Conservation (phyloP, 495 filamentous ascomycete species). For the Tirmania nivea region DNA sequence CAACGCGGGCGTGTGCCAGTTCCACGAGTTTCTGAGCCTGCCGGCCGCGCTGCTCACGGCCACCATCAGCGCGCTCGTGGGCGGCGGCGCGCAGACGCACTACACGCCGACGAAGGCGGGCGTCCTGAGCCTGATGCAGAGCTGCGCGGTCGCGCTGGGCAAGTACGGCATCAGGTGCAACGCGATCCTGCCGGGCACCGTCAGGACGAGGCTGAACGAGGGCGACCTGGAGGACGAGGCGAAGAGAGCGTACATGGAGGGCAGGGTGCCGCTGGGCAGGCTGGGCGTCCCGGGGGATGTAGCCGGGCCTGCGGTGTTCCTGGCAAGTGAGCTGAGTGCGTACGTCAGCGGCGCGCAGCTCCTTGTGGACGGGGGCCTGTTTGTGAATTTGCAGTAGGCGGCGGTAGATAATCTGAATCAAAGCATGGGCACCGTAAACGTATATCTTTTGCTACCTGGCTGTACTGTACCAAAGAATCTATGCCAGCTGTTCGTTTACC, state of each 20-base stretch:
- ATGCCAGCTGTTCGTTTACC: too few species aligned
- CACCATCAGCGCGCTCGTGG: constrained; percentile 52
- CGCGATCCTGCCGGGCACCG: constrained; percentile 66
- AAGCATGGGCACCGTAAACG: too few species aligned
- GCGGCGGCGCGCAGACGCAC: constrained; percentile 58
- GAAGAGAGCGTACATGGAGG: constrained; percentile 71
- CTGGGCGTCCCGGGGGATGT: constrained; percentile 47
- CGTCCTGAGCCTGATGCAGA: constrained; percentile 66
- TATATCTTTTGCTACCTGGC: too few species aligned
- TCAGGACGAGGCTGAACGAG: constrained; percentile 71
- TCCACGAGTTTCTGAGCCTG: constrained; percentile 46
- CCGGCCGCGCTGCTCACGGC: constrained; percentile 10
- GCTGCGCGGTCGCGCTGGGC: constrained; percentile 54
- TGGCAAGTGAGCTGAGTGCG: constrained; percentile 52
- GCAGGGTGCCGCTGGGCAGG: constrained; percentile 57
- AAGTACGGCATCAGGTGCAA: constrained; percentile 62
- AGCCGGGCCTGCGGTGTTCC: constrained; percentile 66
- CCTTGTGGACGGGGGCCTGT: constrained; percentile 64
- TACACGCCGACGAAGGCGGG: constrained; percentile 89
- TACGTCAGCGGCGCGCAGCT: constrained; percentile 54
- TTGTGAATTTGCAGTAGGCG: constrained; percentile 40
- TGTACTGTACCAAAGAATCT: too few species aligned
- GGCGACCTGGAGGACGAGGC: constrained; percentile 45
- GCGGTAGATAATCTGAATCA: too few species aligned
- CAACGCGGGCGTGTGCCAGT: constrained; percentile 74